Evolutionary conservation across 805 yeast species (phyloP).

Genomic region (Myxozyma lipomycoides): DNA sequence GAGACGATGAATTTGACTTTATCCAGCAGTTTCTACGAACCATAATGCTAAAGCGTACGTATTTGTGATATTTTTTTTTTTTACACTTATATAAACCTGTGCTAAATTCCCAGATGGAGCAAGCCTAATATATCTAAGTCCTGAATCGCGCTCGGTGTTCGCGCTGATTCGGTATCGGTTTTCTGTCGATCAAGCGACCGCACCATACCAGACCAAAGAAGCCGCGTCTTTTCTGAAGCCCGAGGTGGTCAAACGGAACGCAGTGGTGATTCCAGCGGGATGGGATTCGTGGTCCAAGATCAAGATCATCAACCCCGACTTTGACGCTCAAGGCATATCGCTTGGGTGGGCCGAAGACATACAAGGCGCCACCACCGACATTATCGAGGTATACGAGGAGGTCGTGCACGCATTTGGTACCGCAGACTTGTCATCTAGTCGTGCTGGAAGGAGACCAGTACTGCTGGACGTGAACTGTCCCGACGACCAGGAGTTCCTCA

Average conservation of each 20-base stretch:
- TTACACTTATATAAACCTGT: not conserved
- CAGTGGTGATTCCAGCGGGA: constrained; percentile 35
- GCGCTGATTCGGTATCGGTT: constrained; percentile 16
- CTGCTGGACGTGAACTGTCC: constrained; percentile 10
- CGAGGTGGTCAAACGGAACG: constrained; percentile 29
- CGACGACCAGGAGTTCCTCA: constrained; percentile 19
- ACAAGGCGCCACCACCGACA: constrained; percentile 10
- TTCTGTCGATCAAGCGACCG: constrained; percentile 9
- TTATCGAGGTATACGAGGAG: constrained; percentile 26
- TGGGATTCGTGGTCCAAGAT: constrained; percentile 39
- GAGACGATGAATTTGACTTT: constrained; percentile 32
- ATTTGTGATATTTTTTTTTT: not conserved
- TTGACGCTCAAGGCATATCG: constrained; percentile 27
- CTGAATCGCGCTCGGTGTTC: constrained; percentile 15
- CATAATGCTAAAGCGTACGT: constrained; percentile 29
- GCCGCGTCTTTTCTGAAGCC: constrained; percentile 20
- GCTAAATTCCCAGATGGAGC: constrained; percentile 9
- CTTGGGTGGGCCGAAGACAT: constrained; percentile 30
- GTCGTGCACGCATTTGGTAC: constrained; percentile 25
- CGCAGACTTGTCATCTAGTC: not conserved
- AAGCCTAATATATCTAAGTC: constrained; percentile 17
- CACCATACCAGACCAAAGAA: constrained; percentile 2
- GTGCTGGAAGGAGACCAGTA: not conserved
- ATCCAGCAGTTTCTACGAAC: constrained; percentile 35
- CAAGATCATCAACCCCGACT: constrained; percentile 29